Percentiles rank a stretch among this genome's conserved stretches.
These are phyloP conservation scores for Rhizophagus prolifer DNA, from an alignment of 192 early-diverging fungal genomes.

Conservation along the genomic window DNA sequence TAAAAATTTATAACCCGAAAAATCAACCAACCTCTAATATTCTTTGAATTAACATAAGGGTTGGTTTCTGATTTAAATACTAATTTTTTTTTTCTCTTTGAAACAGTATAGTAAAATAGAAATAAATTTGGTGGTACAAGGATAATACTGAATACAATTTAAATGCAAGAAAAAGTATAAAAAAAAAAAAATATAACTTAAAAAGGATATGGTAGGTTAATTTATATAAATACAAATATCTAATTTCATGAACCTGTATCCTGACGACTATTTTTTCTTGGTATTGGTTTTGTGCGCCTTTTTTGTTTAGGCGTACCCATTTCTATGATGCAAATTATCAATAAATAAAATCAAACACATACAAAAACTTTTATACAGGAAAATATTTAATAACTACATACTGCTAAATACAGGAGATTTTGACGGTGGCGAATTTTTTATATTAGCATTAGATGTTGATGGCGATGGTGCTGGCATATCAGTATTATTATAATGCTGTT, in stretches of 20 bases:
- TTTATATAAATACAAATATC: neutral
- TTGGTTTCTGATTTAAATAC: neutral
- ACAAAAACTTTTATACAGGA: neutral
- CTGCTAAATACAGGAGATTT: neutral
- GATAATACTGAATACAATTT: neutral
- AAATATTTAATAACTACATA: neutral
- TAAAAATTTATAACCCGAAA: neutral
- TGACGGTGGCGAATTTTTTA: neutral
- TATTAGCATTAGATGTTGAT: neutral
- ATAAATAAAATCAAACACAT: neutral
- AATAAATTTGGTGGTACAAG: neutral
- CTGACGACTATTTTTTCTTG: constrained; percentile 1
- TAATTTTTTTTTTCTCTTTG: neutral
- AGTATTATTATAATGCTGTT: neutral
- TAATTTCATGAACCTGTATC: neutral
- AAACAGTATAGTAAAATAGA: neutral
- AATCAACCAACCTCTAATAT: neutral
- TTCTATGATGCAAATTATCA: neutral
- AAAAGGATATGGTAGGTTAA: neutral
- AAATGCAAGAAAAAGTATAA: neutral
- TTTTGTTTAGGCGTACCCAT: neutral
- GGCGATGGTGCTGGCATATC: neutral
- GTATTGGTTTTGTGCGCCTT: neutral
- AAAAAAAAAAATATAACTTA: neutral
- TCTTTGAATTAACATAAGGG: neutral